Percentiles rank a stretch among this genome's conserved stretches.
phyloP scores from a whole-genome alignment of 768 basidiomycete genomes.

The Boletus rubroflammeus region DNA sequence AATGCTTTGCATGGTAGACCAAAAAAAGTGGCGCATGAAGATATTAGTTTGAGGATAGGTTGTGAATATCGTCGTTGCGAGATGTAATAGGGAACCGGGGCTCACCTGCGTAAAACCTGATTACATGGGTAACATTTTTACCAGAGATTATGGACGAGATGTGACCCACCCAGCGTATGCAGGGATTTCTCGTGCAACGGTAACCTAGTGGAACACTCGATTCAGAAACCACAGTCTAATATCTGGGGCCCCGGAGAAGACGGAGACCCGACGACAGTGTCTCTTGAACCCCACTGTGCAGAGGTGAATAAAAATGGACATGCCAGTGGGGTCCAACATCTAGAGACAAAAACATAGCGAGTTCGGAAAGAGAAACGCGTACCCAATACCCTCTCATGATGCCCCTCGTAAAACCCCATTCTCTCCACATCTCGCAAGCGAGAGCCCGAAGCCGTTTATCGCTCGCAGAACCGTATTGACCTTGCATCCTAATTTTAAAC shows the following conservation, averaged over 20 bases:
- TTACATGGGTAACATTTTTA: background rate
- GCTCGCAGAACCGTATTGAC: slow-evolving; percentile 77
- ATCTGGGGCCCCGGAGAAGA: background rate
- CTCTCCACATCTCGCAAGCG: slow-evolving; percentile 76
- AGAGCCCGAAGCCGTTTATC: slow-evolving; percentile 78
- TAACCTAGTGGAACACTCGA: slow-evolving; percentile 51
- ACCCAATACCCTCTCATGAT: slow-evolving; percentile 99
- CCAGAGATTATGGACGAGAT: background rate
- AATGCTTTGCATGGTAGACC: slow-evolving; percentile 48
- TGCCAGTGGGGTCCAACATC: background rate
- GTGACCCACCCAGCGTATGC: slow-evolving; percentile 75
- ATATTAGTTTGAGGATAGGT: background rate
- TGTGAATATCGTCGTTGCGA: background rate
- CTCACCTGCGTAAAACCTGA: slow-evolving; percentile 66
- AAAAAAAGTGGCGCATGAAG: background rate
- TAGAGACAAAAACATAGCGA: background rate
- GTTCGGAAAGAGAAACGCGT: slow-evolving; percentile 11
- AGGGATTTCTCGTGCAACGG: slow-evolving; percentile 90
- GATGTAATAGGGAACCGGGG: background rate
- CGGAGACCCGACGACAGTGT: background rate
- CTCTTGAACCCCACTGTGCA: background rate
- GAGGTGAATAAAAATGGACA: background rate
- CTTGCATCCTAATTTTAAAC: slow-evolving; percentile 99
- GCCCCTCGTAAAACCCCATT: slow-evolving; percentile 84
- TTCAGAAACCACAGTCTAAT: background rate